Conservation (phyloP, 2,329 filamentous ascomycete genomes). For the Cladosporium sp. region DNA sequence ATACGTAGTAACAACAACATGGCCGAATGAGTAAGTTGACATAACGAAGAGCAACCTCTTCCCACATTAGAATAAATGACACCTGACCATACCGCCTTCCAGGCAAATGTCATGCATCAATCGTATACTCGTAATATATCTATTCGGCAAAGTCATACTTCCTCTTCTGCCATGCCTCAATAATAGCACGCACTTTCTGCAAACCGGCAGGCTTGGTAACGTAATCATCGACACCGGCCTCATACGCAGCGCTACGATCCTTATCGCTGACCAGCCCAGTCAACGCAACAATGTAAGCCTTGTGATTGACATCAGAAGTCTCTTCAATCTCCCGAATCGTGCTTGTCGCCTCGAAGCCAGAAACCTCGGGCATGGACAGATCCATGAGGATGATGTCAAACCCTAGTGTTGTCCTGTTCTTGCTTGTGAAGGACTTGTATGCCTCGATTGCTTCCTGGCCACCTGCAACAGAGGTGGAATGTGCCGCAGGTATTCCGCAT, state of each 20-base stretch:
- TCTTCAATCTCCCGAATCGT: neutral
- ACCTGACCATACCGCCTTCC: neutral
- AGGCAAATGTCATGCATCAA: neutral
- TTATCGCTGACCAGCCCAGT: neutral
- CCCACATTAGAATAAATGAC: neutral
- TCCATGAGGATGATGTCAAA: constrained; percentile 19
- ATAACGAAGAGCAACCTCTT: neutral
- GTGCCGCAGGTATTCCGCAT: neutral
- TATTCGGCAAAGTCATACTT: neutral
- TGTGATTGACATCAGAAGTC: neutral
- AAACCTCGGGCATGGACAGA: constrained; percentile 11
- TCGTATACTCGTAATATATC: neutral
- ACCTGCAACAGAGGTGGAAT: neutral
- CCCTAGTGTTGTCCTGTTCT: neutral
- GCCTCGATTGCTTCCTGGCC: neutral
- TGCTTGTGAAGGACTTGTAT: neutral
- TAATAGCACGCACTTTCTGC: neutral
- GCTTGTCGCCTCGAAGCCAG: constrained; percentile 14
- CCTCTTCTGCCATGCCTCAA: neutral
- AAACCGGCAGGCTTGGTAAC: neutral
- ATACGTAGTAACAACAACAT: too few species aligned
- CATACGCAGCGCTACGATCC: neutral
- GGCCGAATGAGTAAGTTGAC: neutral
- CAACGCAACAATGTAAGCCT: neutral
- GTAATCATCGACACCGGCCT: neutral